Evolutionary conservation across 1,139 yeast genomes (phyloP).

Genomic region (Pneumocystis jirovecii): DNA sequence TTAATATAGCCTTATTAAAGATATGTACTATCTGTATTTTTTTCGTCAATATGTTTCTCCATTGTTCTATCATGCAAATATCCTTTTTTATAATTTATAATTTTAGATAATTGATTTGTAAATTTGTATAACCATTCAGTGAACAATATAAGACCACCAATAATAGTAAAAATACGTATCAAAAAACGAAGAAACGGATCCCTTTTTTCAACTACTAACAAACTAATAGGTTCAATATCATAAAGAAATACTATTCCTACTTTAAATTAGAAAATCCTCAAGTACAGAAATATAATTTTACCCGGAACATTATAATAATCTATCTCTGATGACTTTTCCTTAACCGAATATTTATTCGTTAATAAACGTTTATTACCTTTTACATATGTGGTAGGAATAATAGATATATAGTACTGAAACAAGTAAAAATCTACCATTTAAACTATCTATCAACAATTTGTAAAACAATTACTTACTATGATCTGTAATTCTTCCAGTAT

Average conservation of each 20-base stretch:
- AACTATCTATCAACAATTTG: background rate
- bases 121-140: slow-evolving; percentile 25
- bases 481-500: slow-evolving; percentile 25
- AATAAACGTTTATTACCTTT: slow-evolving; percentile 52
- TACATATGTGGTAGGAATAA: slow-evolving; percentile 69
- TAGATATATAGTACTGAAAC: slow-evolving; percentile 51
- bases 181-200: slow-evolving; percentile 66
- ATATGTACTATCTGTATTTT: background rate
- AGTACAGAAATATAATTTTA: slow-evolving; percentile 14
- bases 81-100: background rate
- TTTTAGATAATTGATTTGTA: background rate
- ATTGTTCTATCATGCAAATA: background rate
- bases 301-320: slow-evolving; percentile 20
- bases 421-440: slow-evolving; percentile 13
- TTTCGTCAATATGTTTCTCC: background rate
- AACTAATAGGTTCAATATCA: slow-evolving; percentile 74
- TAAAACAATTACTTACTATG: slow-evolving; percentile 1
- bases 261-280: background rate
- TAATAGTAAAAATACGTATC: slow-evolving; percentile 60
- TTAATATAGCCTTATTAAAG: background rate
- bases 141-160: slow-evolving; percentile 54
- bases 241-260: slow-evolving; percentile 64
- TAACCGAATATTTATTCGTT: slow-evolving; percentile 77
- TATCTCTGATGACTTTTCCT: slow-evolving; percentile 33
- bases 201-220: slow-evolving; percentile 54